Base-by-base conservation (phyloP, 2,329 filamentous ascomycete species). In the Ceratocystis albifundus region DNA sequence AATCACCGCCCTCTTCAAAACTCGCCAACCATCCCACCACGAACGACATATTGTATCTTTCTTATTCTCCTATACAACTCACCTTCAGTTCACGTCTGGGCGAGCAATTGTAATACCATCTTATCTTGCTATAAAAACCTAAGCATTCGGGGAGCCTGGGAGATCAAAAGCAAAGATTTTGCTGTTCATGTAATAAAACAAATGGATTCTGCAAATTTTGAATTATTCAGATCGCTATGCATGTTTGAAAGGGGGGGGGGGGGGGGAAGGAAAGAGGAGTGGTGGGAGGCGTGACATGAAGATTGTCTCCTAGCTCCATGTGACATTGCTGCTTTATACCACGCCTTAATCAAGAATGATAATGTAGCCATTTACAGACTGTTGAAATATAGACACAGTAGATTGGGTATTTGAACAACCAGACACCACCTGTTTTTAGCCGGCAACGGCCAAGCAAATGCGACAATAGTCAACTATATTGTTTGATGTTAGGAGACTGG, bases 181-280 rank as follows among this genome's bases (percentile, higher is more conserved):
- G 46, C 59, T 67, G 46, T 64, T 67, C 59, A 59, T 64, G 59
- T 50, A 61, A 64, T 28, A 53, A 65, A 65, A 59, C n/a, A 59
- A 59, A 10, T 15, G 48, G 28, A 53, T 53, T 25, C 36, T 10
- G 22, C 48, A 53, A 28, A 22, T 25, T 28, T 4, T 3, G 28
- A 12, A 4, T 28, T 25, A 28, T 22, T 15, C 36, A 41, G 36
- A 15, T 15, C 36, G 6, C 20, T 53, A 25, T 17, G 25, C 10
- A 10, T 53, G 22, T 53, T 22, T 4, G 20, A 53, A 28, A 0
- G 6, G 4, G 5, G 8, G 46, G 17, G 5, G 8, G 36, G 36
- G 36, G n/a, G n/a, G n/a, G n/a, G n/a, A n/a, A n/a, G n/a, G n/a
- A n/a, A n/a, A n/a, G n/a, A n/a, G n/a, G n/a, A n/a, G n/a, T n/a